A percentile compares a stretch with the other conserved stretches of the same genome.
Evolutionary conservation across 805 yeast genomes (phyloP).

Genomic region (Teunomyces kruisii): DNA sequence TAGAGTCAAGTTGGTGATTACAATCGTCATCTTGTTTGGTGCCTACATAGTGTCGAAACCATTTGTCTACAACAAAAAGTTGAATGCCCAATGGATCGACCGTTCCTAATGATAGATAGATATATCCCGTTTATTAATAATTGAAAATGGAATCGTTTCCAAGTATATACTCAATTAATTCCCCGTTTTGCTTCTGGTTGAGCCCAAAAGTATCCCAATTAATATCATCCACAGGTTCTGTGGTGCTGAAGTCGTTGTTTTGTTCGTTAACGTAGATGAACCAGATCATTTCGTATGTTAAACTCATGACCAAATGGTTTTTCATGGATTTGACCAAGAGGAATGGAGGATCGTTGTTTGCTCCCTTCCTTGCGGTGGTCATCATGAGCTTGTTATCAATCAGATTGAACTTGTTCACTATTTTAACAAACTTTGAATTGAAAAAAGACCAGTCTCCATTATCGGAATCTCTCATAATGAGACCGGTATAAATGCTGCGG

Average conservation of each 20-base stretch:
- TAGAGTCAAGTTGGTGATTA: slow-evolving; percentile 57
- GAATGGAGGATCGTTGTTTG: slow-evolving; percentile 15
- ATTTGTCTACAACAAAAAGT: slow-evolving; percentile 51
- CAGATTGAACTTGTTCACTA: slow-evolving; percentile 24
- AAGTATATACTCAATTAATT: slow-evolving; percentile 17
- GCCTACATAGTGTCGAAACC: slow-evolving; percentile 55
- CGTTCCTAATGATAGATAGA: not conserved
- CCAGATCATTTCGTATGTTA: slow-evolving; percentile 42
- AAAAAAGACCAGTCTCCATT: slow-evolving; percentile 22
- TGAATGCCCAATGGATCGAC: slow-evolving; percentile 55
- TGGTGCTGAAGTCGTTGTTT: slow-evolving; percentile 2
- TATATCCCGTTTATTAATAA: slow-evolving; percentile 7
- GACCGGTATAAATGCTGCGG: slow-evolving; percentile 17
- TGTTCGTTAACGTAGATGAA: slow-evolving; percentile 28
- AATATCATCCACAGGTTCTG: slow-evolving; percentile 9
- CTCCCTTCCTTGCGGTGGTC: slow-evolving; percentile 1
- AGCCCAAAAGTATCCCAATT: slow-evolving; percentile 35
- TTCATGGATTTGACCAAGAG: slow-evolving; percentile 35
- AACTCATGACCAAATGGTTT: slow-evolving; percentile 33
- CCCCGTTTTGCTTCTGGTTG: slow-evolving; percentile 13
- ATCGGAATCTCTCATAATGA: slow-evolving; percentile 14
- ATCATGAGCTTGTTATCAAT: slow-evolving; percentile 12
- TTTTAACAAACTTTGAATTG: slow-evolving; percentile 21
- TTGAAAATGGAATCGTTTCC: slow-evolving; percentile 21
- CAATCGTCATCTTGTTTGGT: slow-evolving; percentile 53